Percentiles rank a stretch among this genome's conserved stretches.
Evolutionary conservation across 169 alveolate genomes (phyloP).

Genomic region (Eimeria acervulina): DNA sequence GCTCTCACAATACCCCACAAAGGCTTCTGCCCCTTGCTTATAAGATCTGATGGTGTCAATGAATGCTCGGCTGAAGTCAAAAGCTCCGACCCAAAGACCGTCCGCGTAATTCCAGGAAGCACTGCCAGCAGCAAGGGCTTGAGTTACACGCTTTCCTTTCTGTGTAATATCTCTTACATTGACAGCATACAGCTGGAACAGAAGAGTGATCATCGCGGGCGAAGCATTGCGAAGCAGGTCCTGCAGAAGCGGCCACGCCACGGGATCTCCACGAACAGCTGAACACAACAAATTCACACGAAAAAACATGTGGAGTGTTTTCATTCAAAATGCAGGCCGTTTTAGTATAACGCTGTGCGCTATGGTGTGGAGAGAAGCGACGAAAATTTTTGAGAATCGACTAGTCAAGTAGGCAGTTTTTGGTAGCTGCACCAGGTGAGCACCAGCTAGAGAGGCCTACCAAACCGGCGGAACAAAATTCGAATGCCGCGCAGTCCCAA

Average conservation of each 20-base stretch:
- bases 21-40: slow-evolving; percentile 31
- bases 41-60: slow-evolving; percentile 17
- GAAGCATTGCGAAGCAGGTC: slow-evolving; percentile 61
- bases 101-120: slow-evolving; percentile 80
- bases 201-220: slow-evolving; percentile 77
- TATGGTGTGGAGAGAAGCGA: not conserved
- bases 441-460: slow-evolving; percentile 3
- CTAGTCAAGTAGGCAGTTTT: not conserved
- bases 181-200: slow-evolving; percentile 80
- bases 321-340: not conserved
- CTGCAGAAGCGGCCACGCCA: slow-evolving; percentile 59
- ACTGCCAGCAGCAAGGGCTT: slow-evolving; percentile 72
- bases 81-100: slow-evolving; percentile 73
- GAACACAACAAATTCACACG: not conserved
- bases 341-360: not conserved
- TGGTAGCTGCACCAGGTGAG: not conserved
- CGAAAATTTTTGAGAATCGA: not conserved
- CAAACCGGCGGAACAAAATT: slow-evolving; percentile 43
- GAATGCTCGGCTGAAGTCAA: slow-evolving; percentile 77
- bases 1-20: slow-evolving; percentile 47
- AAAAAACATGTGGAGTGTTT: not conserved
- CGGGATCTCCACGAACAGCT: slow-evolving; percentile 73
- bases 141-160: slow-evolving; percentile 52
- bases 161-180: slow-evolving; percentile 53
- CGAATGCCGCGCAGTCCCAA: slow-evolving; percentile 65